Percentiles rank a stretch among this genome's conserved stretches.
phyloP scores from a whole-genome alignment of 331 rosid genomes.

The Phaseolus coccineus region DNA sequence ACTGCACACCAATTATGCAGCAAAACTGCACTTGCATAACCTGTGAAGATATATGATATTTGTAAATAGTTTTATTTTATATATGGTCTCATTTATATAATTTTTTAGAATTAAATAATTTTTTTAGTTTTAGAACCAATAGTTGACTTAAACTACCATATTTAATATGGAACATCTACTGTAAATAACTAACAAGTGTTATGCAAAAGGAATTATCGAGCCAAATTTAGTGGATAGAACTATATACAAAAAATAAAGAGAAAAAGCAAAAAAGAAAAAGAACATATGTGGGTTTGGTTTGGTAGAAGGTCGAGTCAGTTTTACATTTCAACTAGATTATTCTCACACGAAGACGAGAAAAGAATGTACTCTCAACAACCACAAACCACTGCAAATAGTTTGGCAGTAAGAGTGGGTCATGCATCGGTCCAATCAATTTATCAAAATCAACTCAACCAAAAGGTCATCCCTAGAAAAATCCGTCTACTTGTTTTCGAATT shows the following conservation, averaged over 20 bases:
- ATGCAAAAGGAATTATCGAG: background rate
- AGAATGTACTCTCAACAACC: constrained; percentile 45
- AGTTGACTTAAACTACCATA: background rate
- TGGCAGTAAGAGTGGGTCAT: constrained; percentile 34
- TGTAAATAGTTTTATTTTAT: no score
- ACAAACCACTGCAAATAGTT: background rate
- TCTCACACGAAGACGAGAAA: background rate
- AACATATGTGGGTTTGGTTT: constrained; percentile 31
- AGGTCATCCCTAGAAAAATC: constrained; percentile 30
- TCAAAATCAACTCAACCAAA: constrained; percentile 27
- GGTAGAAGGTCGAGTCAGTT: constrained; percentile 50
- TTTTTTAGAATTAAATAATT: background rate
- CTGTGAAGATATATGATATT: no score
- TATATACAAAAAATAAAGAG: background rate
- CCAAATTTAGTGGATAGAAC: constrained; percentile 7
- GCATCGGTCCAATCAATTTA: background rate
- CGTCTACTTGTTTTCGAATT: background rate
- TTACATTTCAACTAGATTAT: constrained; percentile 47
- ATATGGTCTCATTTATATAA: no score
- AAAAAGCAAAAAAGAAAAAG: background rate
- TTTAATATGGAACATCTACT: background rate
- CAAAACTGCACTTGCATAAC: no score
- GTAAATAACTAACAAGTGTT: background rate
- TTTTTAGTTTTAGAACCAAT: background rate
- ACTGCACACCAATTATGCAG: no score